phyloP scores from a whole-genome alignment of 768 basidiomycete genomes.

The Pholiota microspora region DNA sequence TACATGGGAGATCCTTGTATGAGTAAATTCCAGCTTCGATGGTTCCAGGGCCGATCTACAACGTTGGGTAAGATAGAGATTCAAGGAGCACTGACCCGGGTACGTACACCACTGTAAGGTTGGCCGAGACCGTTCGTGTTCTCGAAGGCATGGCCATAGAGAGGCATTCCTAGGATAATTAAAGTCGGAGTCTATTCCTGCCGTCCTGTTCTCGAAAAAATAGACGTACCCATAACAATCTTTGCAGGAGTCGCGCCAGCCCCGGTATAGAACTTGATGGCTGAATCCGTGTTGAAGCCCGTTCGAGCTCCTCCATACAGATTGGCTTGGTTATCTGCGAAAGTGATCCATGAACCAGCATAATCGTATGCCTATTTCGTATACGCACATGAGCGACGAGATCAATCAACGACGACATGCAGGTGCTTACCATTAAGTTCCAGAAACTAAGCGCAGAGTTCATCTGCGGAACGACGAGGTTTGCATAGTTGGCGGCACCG shows the following conservation, averaged over 20 bases:
- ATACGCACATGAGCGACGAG: background rate
- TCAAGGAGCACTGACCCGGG: too few species aligned
- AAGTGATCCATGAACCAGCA: constrained; percentile 75
- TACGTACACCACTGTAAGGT: constrained; percentile 64
- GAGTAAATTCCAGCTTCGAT: constrained; percentile 72
- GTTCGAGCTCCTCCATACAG: constrained; percentile 65
- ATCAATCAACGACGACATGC: background rate
- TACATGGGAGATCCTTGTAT: constrained; percentile 66
- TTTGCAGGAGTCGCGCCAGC: constrained; percentile 64
- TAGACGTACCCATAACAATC: constrained; percentile 56
- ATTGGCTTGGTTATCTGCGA: constrained; percentile 55
- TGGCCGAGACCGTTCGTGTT: constrained; percentile 64
- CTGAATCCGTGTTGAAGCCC: constrained; percentile 64
- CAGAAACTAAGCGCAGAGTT: constrained; percentile 66
- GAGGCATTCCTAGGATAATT: constrained; percentile 55
- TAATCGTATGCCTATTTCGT: constrained; percentile 64
- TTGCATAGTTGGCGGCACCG: constrained; percentile 56
- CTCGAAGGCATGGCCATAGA: constrained; percentile 80
- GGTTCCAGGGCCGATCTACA: constrained; percentile 68
- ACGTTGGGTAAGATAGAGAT: too few species aligned
- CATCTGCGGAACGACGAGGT: constrained; percentile 62
- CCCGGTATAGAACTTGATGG: constrained; percentile 57
- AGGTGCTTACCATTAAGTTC: constrained; percentile 69
- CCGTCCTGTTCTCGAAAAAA: background rate
- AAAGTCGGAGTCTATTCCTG: background rate